Base-by-base conservation (phyloP, 768 basidiomycete genomes). In the Crepidotus variabilis region DNA sequence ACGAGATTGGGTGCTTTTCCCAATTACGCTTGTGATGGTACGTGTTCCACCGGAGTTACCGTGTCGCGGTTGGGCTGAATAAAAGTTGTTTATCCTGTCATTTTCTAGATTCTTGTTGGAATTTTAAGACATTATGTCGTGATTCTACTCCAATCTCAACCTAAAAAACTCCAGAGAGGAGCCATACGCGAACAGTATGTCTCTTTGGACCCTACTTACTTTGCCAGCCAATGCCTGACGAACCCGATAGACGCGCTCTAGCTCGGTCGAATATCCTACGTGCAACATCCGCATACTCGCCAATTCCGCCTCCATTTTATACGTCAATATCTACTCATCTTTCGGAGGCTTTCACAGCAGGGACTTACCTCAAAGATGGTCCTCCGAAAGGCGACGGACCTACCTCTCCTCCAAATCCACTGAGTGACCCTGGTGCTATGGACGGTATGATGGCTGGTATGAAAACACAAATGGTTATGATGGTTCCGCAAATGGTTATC, bases 381-480 rank as follows among this genome's bases (percentile, higher is more conserved):
- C 85, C 87, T 14, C 84, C 88, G 23, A 86, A 43, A 16, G 68
- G 79, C 49, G 87, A 87, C 61, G 77, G 78, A 33, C 72, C 84
- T 0, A 64, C 78, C 24, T 62, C 79, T 1, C 83, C 92, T 21
- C 80, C 88, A 14, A 96, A 94, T 64, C 92, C 94, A 0, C 80
- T 98, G 69, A 82, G 83, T 11, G 96, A 98, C 76, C 92, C 93
- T 7, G 84, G 84, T 50, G 86, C 88, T 47, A 96, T 98, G 94
- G 96, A 98, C 61, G 92, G 91, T 36, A 95, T 98, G 93, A 96
- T 98, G 94, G 83, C 93, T 10, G 92, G 92, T 34, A 91, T 99
- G 88, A 98, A 98, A 79, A 98, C 96, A 18, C 97, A 99, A 72
- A 93, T 92, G 82, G 94, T 98, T 50, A 95, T 97, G 91, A 98